Percentiles rank a stretch among this genome's conserved stretches.
Evolutionary conservation across 495 filamentous ascomycete genomes (phyloP).

Genomic region (Podospora pseudocomata): DNA sequence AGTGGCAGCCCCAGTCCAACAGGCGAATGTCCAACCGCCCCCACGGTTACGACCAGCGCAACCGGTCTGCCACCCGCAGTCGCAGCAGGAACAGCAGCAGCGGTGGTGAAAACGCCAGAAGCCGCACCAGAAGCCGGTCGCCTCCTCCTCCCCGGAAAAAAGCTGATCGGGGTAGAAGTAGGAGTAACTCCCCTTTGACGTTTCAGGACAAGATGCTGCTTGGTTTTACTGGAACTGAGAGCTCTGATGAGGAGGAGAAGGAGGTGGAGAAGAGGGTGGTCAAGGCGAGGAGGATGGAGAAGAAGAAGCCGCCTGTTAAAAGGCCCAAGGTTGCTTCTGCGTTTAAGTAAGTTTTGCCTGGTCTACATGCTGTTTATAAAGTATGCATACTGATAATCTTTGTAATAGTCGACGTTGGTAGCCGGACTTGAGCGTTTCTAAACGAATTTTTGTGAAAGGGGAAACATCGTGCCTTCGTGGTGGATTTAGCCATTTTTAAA

Average conservation of each 20-base stretch:
- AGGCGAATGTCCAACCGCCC: neutral
- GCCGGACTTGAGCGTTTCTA: neutral
- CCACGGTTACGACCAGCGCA: neutral
- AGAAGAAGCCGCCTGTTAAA: conserved; percentile 28
- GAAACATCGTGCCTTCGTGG: too few relatives aligned
- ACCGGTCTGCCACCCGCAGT: neutral
- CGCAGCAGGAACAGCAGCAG: conserved; percentile 12
- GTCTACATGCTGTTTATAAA: neutral
- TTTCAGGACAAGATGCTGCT: conserved; percentile 24
- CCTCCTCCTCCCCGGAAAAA: conserved; percentile 2
- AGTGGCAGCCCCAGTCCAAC: neutral
- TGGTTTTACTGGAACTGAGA: conserved; percentile 14
- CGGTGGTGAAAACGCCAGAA: neutral
- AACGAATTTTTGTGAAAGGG: neutral
- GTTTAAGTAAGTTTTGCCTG: conserved; percentile 22
- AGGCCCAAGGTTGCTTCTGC: conserved; percentile 29
- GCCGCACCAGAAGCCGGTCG: conserved; percentile 15
- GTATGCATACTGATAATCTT: neutral
- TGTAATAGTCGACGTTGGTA: conserved; percentile 11
- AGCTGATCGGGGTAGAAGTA: conserved; percentile 10
- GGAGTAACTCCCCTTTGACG: conserved; percentile 29
- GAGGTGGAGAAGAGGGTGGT: conserved; percentile 1
- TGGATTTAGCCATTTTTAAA: too few relatives aligned
- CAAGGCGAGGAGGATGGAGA: conserved; percentile 10
- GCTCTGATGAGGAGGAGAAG: conserved; percentile 14